phyloP scores from a whole-genome alignment of 1,284 basidiomycete species.

The Puccinia triticina region DNA sequence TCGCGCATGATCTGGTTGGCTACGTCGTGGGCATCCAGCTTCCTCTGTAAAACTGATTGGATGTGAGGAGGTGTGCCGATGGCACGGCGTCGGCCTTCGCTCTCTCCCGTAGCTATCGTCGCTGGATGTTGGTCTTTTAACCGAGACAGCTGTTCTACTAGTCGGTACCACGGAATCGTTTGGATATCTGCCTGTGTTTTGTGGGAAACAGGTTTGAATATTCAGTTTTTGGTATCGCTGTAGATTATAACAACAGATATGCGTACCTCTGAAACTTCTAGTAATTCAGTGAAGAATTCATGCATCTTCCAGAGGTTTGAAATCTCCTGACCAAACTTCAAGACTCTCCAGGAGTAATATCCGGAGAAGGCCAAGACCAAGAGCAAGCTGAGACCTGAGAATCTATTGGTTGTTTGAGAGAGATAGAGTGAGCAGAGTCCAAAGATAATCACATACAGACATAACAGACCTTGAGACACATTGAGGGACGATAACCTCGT shows the following conservation, averaged over 20 bases:
- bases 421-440: neutral
- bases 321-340: constrained; percentile 65
- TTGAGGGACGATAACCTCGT: constrained; percentile 55
- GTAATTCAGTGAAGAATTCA: constrained; percentile 72
- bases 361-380: constrained; percentile 78
- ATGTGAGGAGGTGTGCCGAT: constrained; percentile 60
- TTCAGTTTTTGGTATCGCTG: neutral
- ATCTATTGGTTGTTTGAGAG: constrained; percentile 62
- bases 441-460: constrained; percentile 3
- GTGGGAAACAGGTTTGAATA: neutral
- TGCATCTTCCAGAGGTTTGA: constrained; percentile 86
- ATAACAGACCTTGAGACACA: constrained; percentile 45
- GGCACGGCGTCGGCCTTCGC: constrained; percentile 50
- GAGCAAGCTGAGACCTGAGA: constrained; percentile 76
- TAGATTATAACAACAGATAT: neutral
- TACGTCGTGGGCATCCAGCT: constrained; percentile 92
- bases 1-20: constrained; percentile 95
- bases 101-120: constrained; percentile 47
- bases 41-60: constrained; percentile 51
- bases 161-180: constrained; percentile 93
- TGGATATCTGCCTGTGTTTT: constrained; percentile 81
- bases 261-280: constrained; percentile 66
- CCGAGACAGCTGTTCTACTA: constrained; percentile 85
- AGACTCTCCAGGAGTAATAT: constrained; percentile 72
- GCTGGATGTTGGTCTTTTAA: constrained; percentile 69